phyloP scores from a whole-genome alignment of 495 filamentous ascomycete species.

The Penicillium coffeae region DNA sequence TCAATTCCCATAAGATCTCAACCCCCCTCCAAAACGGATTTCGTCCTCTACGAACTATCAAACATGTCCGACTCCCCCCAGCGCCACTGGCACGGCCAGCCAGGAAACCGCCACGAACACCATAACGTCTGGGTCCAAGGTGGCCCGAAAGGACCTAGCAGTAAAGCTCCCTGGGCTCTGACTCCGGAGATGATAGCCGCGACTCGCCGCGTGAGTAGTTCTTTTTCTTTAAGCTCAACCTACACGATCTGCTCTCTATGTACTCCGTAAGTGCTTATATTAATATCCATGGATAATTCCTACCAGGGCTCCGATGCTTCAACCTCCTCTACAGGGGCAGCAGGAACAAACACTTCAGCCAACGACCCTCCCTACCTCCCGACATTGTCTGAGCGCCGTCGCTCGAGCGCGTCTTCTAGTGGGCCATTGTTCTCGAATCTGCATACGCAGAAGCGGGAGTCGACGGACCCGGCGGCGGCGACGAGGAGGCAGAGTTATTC shows the following conservation, averaged over 20 bases:
- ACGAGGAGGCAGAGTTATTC: slow-evolving; percentile 45
- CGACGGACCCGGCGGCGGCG: slow-evolving; percentile 31
- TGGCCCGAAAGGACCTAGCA: slow-evolving; percentile 24
- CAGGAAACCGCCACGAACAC: slow-evolving; percentile 41
- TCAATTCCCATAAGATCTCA: too few species aligned
- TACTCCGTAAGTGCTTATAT: too few species aligned
- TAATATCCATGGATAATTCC: too few species aligned
- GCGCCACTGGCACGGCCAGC: slow-evolving; percentile 40
- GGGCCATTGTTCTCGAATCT: slow-evolving; percentile 45
- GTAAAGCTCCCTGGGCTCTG: slow-evolving; percentile 26
- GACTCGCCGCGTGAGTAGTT: background rate
- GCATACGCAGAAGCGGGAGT: slow-evolving; percentile 49
- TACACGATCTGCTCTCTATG: too few species aligned
- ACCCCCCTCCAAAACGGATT: slow-evolving; percentile 2
- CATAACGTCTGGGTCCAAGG: slow-evolving; percentile 42
- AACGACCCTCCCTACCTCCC: slow-evolving; percentile 7
- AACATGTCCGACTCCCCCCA: slow-evolving; percentile 25
- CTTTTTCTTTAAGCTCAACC: too few species aligned
- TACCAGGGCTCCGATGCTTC: slow-evolving; percentile 24
- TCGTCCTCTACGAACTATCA: slow-evolving; percentile 7
- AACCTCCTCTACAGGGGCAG: slow-evolving; percentile 11
- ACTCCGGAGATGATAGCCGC: slow-evolving; percentile 16
- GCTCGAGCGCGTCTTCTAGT: slow-evolving; percentile 29
- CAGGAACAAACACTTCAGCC: slow-evolving; percentile 5
- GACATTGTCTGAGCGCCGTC: slow-evolving; percentile 28